Evolutionary conservation across 306 rosid species (phyloP).

Genomic region (Clitoria ternatea): DNA sequence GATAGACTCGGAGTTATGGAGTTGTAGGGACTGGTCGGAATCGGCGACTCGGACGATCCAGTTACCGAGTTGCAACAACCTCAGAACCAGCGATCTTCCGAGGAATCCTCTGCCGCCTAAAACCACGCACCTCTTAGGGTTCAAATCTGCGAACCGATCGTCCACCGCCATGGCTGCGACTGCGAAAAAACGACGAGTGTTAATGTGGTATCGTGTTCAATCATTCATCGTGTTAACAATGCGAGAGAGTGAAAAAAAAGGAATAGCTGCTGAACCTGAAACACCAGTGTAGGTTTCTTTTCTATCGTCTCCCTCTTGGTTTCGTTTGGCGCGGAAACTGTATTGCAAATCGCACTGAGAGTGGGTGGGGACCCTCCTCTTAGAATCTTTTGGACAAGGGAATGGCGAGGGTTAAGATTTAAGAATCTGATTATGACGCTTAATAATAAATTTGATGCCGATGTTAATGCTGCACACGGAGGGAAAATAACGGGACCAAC

Average conservation of each 20-base stretch:
- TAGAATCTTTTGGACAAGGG: conserved; percentile 25
- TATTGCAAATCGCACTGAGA: conserved; percentile 1
- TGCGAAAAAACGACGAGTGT: conserved; percentile 11
- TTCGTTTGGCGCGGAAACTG: conserved; percentile 39
- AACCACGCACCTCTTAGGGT: conserved; percentile 69
- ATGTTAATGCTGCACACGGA: background rate
- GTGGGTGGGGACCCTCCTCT: conserved; percentile 24
- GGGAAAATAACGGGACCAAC: background rate
- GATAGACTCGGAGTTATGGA: conserved; percentile 47
- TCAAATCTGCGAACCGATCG: conserved; percentile 52
- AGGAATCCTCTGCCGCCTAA: conserved; percentile 76
- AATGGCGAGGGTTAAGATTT: background rate
- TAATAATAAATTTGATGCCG: background rate
- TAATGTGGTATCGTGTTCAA: background rate
- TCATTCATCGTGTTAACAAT: background rate
- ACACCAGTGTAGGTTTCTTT: no score
- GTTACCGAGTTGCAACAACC: conserved; percentile 52
- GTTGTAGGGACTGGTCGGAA: conserved; percentile 51
- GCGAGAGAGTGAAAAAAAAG: background rate
- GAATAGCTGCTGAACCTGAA: background rate
- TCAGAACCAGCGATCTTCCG: conserved; percentile 65
- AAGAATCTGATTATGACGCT: background rate
- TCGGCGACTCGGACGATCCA: conserved; percentile 88
- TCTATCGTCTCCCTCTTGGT: background rate
- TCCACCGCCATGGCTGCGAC: conserved; percentile 49